Percentiles rank a stretch among this genome's conserved stretches.
These are phyloP conservation scores for Rhizophagus clarus DNA, from an alignment of 192 early-diverging fungal species.

Conservation along the genomic window DNA sequence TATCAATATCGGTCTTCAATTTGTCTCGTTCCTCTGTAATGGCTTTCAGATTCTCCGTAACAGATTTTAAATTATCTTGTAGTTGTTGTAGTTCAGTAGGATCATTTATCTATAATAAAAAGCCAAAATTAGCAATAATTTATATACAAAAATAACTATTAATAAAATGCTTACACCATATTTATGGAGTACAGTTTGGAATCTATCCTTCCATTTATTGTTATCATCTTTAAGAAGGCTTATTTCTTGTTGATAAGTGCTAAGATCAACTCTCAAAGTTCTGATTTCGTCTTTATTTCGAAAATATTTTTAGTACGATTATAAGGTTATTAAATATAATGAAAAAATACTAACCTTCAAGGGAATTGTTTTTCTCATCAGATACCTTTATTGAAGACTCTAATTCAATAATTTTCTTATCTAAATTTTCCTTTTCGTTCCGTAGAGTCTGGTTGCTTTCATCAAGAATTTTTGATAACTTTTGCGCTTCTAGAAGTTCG, in stretches of 20 bases:
- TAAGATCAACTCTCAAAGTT: neutral
- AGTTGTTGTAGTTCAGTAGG: conserved; percentile 9
- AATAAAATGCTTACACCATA: neutral
- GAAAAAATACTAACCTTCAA: neutral
- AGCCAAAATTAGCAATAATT: neutral
- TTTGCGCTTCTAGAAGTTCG: conserved; percentile 67
- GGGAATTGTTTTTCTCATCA: neutral
- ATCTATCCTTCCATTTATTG: neutral
- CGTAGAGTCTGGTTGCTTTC: conserved; percentile 81
- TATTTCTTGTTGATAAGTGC: neutral
- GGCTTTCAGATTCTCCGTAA: neutral
- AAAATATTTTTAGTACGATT: neutral
- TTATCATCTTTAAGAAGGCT: neutral
- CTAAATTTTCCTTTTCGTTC: conserved; percentile 51
- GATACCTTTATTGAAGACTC: conserved; percentile 36
- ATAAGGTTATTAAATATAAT: neutral
- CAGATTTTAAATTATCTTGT: conserved; percentile 7
- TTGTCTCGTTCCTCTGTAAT: neutral
- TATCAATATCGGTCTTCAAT: neutral
- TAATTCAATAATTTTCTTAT: conserved; percentile 37
- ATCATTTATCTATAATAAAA: neutral
- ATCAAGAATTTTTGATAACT: conserved; percentile 66
- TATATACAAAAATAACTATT: neutral
- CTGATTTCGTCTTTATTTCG: neutral
- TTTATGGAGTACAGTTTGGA: neutral